Base-by-base conservation (phyloP, 2,329 filamentous ascomycete genomes). In the Mycosphaerella sp. region DNA sequence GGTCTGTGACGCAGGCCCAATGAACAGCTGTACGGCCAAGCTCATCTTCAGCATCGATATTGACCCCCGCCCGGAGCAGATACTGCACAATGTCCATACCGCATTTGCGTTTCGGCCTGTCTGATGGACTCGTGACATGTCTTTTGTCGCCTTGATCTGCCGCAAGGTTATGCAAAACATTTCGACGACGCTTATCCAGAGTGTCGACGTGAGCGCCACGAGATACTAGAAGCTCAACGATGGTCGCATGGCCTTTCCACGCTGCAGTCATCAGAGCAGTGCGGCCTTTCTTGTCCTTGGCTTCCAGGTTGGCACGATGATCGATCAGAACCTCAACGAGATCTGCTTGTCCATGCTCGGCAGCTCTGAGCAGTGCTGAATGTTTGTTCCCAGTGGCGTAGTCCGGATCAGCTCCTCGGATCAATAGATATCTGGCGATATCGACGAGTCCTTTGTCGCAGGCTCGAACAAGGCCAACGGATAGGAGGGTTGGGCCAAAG, bases 191-290 rank as follows among this genome's bases (percentile, higher is more conserved):
- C 17, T 50, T 34, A 44, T 64, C 62, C 42, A 53, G 45, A 9
- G 59, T 57, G 37, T 60, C 54, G 27, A 62, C 46, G 32, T 59
- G 45, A 5, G 60, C 62, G 0, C 62, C 62, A 13, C 52, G 47
- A 17, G 58, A 49, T 25, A 73, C 64, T n/a, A 73, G 52, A 18
- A 71, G 28, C 32, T 71, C 60, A 17, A 74, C 56, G 1, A 72
- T 59, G 42, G 70, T 63, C 43, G 63, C 63, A 52, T 73, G 70
- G 25, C 71, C 71, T 49, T 56, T 58, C 69, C 68, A 72, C 6
- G 72, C 71, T 4, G 72, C 71, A 1, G 68, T 71, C 70, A 72
- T 73, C 36, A 74, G 54, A 37, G 67, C 69, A 36, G 70, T 73
- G 13, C 71, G 63, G 4, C 70, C 70, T 50, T 73, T 75, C 43